Base-by-base conservation (phyloP, 306 rosid genomes). In the Sophora flavescens region DNA sequence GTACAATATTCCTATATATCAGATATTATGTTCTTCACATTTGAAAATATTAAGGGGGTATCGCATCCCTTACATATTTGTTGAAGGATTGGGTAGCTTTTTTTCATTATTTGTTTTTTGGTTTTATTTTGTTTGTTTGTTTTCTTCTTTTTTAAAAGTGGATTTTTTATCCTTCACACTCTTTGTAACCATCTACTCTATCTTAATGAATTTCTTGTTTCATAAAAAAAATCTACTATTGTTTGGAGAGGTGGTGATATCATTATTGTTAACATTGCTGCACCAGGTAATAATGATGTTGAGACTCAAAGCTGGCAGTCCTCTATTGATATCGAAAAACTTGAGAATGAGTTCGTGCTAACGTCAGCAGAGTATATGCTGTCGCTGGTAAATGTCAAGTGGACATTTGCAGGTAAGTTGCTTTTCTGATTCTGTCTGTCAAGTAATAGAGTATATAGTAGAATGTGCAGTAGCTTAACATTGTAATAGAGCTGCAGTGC, bases 281-380 rank as follows among this genome's bases (percentile, higher is more conserved):
- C 85, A 75, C 81, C 81, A 77, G 85, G 80, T 54, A 80, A 80
- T 70, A 77, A 68, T 73, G 92, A 64, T 72, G 84, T 74, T 32
- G 84, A 84, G 82, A 62, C 87, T 87, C 89, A 83, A 77, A 79
- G 80, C 73, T 72, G 68, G 89, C 80, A 83, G 62, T 82, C 83
- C 6, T 77, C 84, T 53, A 72, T 92, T 68, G 91, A 87, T 83
- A 80, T 92, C 6, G 89, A 90, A 86, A 86, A 87, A 78, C 90
- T 95, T 58, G 97, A 95, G 85, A 75, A 90, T 13, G 97, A 95
- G 78, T 92, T 79, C 85, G 86, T 90, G 73, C 91, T 95, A 67
- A 84, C 97, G 35, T 92, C 92, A 17, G 97, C 97, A 38, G 97
- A 92, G 82, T 89, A 88, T 87, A 81, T 82, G 82, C 97, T 95